These are phyloP conservation scores for Eucommia ulmoides DNA, from an alignment of 257 asterid genomes.

Conservation along the genomic window DNA sequence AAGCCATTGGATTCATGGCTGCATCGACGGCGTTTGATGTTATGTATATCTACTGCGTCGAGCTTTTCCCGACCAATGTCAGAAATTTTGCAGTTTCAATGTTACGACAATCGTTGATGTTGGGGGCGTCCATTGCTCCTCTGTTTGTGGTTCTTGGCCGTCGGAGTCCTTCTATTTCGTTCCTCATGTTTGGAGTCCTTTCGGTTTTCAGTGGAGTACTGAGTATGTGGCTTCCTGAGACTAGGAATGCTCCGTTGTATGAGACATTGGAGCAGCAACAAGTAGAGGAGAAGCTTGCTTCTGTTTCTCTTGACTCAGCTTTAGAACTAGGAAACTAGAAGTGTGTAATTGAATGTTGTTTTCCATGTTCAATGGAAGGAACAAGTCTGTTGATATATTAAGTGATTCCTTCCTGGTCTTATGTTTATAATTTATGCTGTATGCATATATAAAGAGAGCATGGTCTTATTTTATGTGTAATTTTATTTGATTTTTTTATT, in stretches of 20 bases:
- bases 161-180: slow-evolving; percentile 30
- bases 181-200: slow-evolving; percentile 26
- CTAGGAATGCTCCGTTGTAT: slow-evolving; percentile 29
- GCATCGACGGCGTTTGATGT: slow-evolving; percentile 40
- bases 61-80: slow-evolving; percentile 42
- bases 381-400: too few species aligned
- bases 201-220: slow-evolving; percentile 25
- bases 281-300: slow-evolving; percentile 18
- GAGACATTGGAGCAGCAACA: slow-evolving; percentile 51
- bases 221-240: slow-evolving; percentile 49
- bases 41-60: slow-evolving; percentile 37
- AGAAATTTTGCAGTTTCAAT: slow-evolving; percentile 37
- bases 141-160: slow-evolving; percentile 35
- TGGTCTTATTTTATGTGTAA: too few species aligned
- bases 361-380: too few species aligned
- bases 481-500: too few species aligned
- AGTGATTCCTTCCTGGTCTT: too few species aligned
- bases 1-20: slow-evolving; percentile 41
- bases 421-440: too few species aligned
- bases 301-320: slow-evolving; percentile 7
- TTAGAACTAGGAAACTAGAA: slow-evolving; percentile 16
- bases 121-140: slow-evolving; percentile 49
- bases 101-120: slow-evolving; percentile 35
- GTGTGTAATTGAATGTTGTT: too few species aligned
- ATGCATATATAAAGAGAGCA: too few species aligned